Base-by-base conservation (phyloP, 2,329 filamentous ascomycete species). In the Colletotrichum sp. region DNA sequence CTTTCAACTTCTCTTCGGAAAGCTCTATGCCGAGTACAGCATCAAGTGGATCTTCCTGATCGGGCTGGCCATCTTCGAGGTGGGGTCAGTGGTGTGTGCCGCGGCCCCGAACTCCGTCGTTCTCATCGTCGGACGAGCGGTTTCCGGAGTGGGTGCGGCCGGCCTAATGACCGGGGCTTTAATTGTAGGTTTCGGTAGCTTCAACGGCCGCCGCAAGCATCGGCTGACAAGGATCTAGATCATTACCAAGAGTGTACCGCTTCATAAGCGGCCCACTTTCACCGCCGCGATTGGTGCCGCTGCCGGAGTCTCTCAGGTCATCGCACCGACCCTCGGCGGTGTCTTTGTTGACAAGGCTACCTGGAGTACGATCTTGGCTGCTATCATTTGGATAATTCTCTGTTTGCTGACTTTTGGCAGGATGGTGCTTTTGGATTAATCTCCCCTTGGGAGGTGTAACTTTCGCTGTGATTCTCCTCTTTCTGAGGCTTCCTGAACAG, bases 271-370 rank as follows among this genome's bases (percentile, higher is more conserved):
- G 43, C 90, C 87, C 6, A 82, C 90, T 28, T 89, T 88, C 32
- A 90, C 90, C 69, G 90, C 90, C 32, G 80, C 91, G 57, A 85
- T 91, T 43, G 88, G 88, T 24, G 88, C 85, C 60, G 89, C 91
- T 83, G 92, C 88, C 82, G 90, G 90, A 16, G 86, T 92, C 65
- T 89, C 89, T 55, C 84, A 83, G 38, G 87, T 89, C 9, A 85
- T 86, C 4, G 88, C 88, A 0, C 88, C 88, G 12, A 80, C 90
- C 16, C 82, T 90, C 7, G 88, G 88, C 9, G 88, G 88, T 16
- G 87, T 81, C 7, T 88, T 90, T 34, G 87, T 88, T 2, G 85
- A 90, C 30, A 82, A 87, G 21, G 82, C 85, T 4, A 87, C 86
- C 5, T 90, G 89, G 89, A 83, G 88, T 52, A 64, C 4, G 32